These are phyloP conservation scores for Boletellus emodensis DNA, from an alignment of 768 basidiomycete genomes.

Conservation along the genomic window DNA sequence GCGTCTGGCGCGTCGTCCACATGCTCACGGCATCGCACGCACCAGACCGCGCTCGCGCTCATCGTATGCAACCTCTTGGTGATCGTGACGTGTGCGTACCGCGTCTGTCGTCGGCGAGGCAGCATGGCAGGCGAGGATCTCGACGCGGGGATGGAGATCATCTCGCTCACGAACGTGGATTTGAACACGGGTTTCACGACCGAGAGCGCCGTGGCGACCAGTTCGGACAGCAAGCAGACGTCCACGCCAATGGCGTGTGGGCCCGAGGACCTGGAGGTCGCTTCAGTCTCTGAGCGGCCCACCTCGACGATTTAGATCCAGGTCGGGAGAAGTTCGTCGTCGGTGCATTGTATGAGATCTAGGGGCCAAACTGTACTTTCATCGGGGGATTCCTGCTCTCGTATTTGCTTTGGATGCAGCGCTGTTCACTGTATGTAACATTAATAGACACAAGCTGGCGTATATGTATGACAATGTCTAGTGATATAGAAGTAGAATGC, in stretches of 20 bases:
- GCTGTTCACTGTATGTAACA: neutral
- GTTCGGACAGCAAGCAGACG: neutral
- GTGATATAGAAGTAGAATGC: no score
- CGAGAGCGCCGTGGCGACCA: neutral
- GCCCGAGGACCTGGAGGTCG: neutral
- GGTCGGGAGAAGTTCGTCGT: no score
- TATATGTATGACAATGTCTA: no score
- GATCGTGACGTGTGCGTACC: constrained; percentile 20
- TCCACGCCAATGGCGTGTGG: neutral
- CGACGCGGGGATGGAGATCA: neutral
- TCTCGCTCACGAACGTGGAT: constrained; percentile 17
- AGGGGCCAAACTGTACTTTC: neutral
- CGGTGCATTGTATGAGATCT: no score
- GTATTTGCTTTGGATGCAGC: neutral
- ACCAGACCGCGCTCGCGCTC: neutral
- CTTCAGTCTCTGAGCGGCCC: no score
- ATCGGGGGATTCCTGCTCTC: neutral
- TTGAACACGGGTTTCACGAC: neutral
- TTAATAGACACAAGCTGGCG: neutral
- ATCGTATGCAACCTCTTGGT: constrained; percentile 25
- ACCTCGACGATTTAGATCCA: neutral
- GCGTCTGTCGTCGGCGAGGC: neutral
- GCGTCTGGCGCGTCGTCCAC: neutral
- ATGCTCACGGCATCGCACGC: neutral
- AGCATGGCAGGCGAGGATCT: neutral